Conservation (phyloP, 768 basidiomycete species). For the Lactifluus piperatus region DNA sequence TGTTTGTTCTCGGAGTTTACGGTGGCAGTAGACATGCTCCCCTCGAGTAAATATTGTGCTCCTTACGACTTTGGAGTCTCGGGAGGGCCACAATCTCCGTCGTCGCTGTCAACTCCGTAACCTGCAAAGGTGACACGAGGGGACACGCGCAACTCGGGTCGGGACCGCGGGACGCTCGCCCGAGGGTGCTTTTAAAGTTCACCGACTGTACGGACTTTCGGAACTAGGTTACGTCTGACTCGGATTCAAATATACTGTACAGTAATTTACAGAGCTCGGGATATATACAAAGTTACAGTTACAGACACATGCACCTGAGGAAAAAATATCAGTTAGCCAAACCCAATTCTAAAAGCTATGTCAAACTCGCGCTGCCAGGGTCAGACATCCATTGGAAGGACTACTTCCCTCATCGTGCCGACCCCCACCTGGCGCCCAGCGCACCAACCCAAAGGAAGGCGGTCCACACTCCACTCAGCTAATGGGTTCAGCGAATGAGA, state of each 20-base stretch:
- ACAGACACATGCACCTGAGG: neutral
- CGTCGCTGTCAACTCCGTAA: neutral
- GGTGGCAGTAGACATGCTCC: conserved; percentile 10
- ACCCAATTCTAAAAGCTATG: neutral
- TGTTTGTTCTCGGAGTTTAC: conserved; percentile 7
- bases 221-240: too few relatives aligned
- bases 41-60: neutral
- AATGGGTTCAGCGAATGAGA: conserved; percentile 57
- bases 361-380: conserved; percentile 19
- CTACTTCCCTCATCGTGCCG: conserved; percentile 53
- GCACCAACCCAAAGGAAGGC: conserved; percentile 40
- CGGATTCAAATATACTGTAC: neutral
- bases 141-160: neutral
- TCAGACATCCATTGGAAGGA: conserved; percentile 93
- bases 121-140: neutral
- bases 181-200: too few relatives aligned
- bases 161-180: neutral
- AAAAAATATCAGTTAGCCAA: neutral
- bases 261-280: neutral
- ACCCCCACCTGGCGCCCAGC: conserved; percentile 71
- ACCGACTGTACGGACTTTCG: too few relatives aligned
- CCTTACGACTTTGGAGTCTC: neutral
- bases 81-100: neutral
- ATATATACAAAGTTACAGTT: neutral
- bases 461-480: conserved; percentile 55